Percentiles rank a stretch among this genome's conserved stretches.
phyloP scores from a whole-genome alignment of 768 basidiomycete genomes.

The Hysterangium stoloniferum region DNA sequence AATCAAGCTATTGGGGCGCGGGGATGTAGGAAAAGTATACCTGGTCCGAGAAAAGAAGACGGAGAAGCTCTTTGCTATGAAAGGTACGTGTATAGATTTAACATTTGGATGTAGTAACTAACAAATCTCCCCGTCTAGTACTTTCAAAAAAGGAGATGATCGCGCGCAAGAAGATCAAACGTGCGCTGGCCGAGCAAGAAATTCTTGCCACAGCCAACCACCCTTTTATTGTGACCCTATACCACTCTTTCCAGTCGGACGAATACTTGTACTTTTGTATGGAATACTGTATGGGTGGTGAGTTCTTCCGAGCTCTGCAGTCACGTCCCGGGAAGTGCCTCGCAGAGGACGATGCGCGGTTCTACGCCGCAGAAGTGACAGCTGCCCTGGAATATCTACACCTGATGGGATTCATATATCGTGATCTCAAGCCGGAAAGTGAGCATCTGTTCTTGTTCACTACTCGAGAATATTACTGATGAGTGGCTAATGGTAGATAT shows the following conservation, averaged over 20 bases:
- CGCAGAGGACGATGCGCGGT: constrained; percentile 88
- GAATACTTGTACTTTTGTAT: constrained; percentile 98
- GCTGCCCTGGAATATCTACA: constrained; percentile 98
- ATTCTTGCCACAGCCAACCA: constrained; percentile 98
- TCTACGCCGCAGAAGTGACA: constrained; percentile 98
- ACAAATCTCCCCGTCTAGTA: constrained; percentile 41
- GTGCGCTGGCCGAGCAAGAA: constrained; percentile 97
- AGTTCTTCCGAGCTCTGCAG: constrained; percentile 97
- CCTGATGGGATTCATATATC: constrained; percentile 98
- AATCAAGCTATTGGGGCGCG: constrained; percentile 96
- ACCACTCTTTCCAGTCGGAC: constrained; percentile 98
- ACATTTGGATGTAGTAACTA: neutral
- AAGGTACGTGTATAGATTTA: constrained; percentile 55
- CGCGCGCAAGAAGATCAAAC: constrained; percentile 98
- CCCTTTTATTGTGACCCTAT: constrained; percentile 98
- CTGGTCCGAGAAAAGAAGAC: constrained; percentile 98
- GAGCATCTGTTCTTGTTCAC: constrained; percentile 27
- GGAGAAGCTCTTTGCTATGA: constrained; percentile 96
- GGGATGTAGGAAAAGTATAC: constrained; percentile 98
- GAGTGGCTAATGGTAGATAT: constrained; percentile 64
- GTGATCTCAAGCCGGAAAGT: constrained; percentile 99
- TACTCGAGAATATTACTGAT: constrained; percentile 4
- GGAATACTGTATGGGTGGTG: constrained; percentile 99
- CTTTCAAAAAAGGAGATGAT: constrained; percentile 99
- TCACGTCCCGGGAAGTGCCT: constrained; percentile 95